Evolutionary conservation across 176 grass and related monocot species (phyloP).

Genomic region (Aegilops sharonensis): DNA sequence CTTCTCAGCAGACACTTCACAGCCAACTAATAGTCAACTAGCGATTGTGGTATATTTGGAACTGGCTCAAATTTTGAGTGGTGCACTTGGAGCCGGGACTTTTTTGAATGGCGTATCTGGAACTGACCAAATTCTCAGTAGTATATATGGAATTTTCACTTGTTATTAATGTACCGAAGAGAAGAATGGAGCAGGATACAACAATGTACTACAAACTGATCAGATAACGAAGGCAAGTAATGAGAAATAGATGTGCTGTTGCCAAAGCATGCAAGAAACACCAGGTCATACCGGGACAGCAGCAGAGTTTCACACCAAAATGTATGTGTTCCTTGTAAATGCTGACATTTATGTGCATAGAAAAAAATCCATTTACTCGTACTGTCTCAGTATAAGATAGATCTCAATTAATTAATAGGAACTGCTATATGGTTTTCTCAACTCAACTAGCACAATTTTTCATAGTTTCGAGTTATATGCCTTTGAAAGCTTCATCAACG

Average conservation of each 20-base stretch:
- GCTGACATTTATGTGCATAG: not conserved
- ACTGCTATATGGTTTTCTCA: not conserved
- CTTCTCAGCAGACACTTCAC: not conserved
- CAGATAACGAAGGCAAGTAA: not conserved
- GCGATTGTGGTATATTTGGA: not conserved
- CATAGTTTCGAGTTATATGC: constrained; percentile 40
- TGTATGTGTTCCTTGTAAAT: not conserved
- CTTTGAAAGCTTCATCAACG: constrained; percentile 83
- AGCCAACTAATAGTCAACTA: not conserved
- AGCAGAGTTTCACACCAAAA: not conserved
- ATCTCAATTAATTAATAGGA: not conserved
- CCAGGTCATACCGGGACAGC: not conserved
- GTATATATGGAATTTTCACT: not conserved
- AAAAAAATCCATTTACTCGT: not conserved
- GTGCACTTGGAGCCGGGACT: not conserved
- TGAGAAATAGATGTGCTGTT: not conserved
- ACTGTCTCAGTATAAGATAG: not conserved
- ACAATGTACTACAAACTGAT: not conserved
- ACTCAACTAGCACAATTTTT: not conserved
- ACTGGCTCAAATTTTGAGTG: not conserved
- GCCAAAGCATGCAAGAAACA: not conserved
- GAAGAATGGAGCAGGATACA: not conserved
- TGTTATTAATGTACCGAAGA: not conserved
- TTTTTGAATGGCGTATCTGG: not conserved
- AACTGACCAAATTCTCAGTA: not conserved